Evolutionary conservation across 1,284 basidiomycete species (phyloP), one percentile per base, ranked within the genome.

Genomic region (Somion occarium): DNA sequence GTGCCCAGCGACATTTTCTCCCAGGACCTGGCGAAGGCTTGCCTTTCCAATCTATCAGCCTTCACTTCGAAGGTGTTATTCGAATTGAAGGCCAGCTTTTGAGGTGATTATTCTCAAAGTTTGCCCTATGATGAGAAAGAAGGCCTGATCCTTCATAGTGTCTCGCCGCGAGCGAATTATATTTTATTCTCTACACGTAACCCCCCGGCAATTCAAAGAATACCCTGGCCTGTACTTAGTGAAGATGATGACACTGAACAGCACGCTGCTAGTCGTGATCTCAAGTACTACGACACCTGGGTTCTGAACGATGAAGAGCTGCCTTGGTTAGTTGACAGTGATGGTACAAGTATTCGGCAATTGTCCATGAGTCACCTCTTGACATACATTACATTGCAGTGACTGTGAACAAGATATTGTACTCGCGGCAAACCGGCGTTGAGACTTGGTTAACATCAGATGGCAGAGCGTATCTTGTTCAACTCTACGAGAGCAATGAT

Each of bases 361-460:
- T 48, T 7, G 7, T 7, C 15, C 7, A 7, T 15, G 24, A 34
- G 38, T 49, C 39, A 50, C 9, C 30, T 23, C 15, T 30, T 41
- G 39, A 24, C 49, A n/a, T n/a, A 47, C 12, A 18, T 27, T 38
- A 5, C 42, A 22, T 48, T 44, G 34, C 53, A 89, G 88, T 88
- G 4, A 73, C 74, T 24, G 73, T 91, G 26, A 67, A 66, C 7
- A 75, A 80, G 52, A 83, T 91, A 22, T 61, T 74, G 25, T 72
- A 81, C 57, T 80, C 80, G 46, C 75, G 78, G 44, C 61, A 71
- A 4, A 78, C 79, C 27, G 80, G 79, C 19, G 77, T 83, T 12
- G 89, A 91, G 65, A 81, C 82, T 0, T 91, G 89, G 88, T 78
- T 89, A 44, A 88, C 88, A 1, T 89, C 88, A 2, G 88, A 91